Evolutionary conservation across 1,284 basidiomycete genomes (phyloP).

Genomic region (Pterulicium gracile): DNA sequence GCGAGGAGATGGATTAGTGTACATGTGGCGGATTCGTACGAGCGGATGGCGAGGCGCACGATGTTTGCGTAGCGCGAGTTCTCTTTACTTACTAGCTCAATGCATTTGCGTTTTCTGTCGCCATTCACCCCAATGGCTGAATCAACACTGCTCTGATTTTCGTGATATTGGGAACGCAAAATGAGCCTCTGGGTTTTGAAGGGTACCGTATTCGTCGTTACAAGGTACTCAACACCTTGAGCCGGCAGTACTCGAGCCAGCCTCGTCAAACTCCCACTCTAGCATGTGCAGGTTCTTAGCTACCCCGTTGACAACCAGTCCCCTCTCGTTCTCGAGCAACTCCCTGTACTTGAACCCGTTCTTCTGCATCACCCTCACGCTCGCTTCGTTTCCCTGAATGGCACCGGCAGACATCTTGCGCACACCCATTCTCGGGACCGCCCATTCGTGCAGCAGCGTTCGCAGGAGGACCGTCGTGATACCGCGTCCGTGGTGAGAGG

Average conservation of each 20-base stretch:
- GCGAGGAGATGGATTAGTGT: background rate
- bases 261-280: slow-evolving; percentile 12
- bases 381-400: slow-evolving; percentile 15
- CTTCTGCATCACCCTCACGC: slow-evolving; percentile 18
- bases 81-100: no score
- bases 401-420: slow-evolving; percentile 12
- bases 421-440: slow-evolving; percentile 18
- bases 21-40: background rate
- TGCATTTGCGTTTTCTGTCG: no score
- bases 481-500: slow-evolving; percentile 18
- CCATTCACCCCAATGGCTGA: no score
- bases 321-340: slow-evolving; percentile 11
- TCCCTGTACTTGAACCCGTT: slow-evolving; percentile 16
- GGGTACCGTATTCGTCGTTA: no score
- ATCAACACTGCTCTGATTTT: no score
- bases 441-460: slow-evolving; percentile 18
- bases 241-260: no score
- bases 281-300: slow-evolving; percentile 12
- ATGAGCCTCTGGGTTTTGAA: no score
- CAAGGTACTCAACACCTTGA: no score
- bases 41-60: no score
- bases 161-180: no score
- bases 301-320: slow-evolving; percentile 6
- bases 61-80: no score
- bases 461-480: slow-evolving; percentile 19